These are phyloP conservation scores for Candida easanensis DNA, from an alignment of 805 yeast genomes.

Conservation along the genomic window DNA sequence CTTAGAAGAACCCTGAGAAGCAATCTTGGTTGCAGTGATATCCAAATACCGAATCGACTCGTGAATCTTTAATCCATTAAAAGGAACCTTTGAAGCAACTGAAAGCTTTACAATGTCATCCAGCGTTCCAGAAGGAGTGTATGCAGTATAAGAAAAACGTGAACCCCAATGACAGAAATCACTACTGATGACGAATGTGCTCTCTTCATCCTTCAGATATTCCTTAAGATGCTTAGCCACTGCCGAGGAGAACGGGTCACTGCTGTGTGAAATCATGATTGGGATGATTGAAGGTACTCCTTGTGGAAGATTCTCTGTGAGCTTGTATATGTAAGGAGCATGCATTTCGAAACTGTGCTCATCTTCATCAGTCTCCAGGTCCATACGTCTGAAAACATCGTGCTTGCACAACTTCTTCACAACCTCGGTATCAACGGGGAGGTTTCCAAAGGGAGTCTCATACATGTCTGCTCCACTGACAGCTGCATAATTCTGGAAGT, in stretches of 20 bases:
- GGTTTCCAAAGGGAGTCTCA: constrained; percentile 80
- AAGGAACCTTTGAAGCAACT: constrained; percentile 2
- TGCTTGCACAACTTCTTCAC: constrained; percentile 35
- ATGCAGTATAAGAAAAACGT: constrained; percentile 57
- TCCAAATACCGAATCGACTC: constrained; percentile 76
- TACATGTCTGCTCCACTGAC: constrained; percentile 51
- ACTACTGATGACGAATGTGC: constrained; percentile 76
- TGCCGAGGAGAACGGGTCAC: constrained; percentile 38
- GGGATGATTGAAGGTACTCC: constrained; percentile 63
- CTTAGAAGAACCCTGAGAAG: constrained; percentile 51
- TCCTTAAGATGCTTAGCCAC: constrained; percentile 50
- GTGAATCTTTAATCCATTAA: constrained; percentile 47
- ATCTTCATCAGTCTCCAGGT: constrained; percentile 59
- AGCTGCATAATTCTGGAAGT: constrained; percentile 59
- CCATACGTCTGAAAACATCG: constrained; percentile 55
- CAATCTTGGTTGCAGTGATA: constrained; percentile 62
- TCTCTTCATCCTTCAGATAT: constrained; percentile 49
- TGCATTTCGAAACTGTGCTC: constrained; percentile 98
- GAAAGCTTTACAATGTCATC: constrained; percentile 17
- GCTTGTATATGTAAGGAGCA: constrained; percentile 64
- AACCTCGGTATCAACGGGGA: constrained; percentile 59
- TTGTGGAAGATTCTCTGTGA: constrained; percentile 35
- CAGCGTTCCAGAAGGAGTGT: constrained; percentile 31
- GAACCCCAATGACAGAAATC: constrained; percentile 97
- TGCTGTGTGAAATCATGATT: constrained; percentile 68